Evolutionary conservation across 495 filamentous ascomycete genomes (phyloP), one percentile per base, ranked within the genome.

Genomic region (Hyaloscypha bicolor): DNA sequence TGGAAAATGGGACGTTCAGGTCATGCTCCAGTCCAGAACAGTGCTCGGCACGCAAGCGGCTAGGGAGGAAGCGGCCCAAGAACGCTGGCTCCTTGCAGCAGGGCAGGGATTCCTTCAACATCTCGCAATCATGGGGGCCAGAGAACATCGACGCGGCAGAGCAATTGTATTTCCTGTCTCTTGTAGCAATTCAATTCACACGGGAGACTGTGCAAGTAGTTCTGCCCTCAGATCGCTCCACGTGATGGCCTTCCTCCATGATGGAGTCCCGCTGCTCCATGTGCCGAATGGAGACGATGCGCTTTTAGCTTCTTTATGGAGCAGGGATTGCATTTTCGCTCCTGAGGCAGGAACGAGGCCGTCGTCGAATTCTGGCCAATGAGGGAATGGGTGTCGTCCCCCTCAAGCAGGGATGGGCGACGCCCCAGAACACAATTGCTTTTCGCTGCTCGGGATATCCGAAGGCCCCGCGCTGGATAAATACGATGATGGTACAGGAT

Each of bases 341-440:
- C 53, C 53, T 56, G n/a, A 29, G n/a, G 53, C 53, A 56, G 19
- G 22, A 9, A 25, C 19, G 11, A 48, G 42, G 42, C 42, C 25
- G 16, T 48, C 42, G 16, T 29, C 9, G 3, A 30, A 4, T 56
- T 56, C 53, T 25, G 53, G 22, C 22, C n/a, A 30, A 30, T 30
- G 9, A 29, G 53, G 16, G 6, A 29, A 25, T 56, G 6, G 22
- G 19, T 56, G 53, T 56, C 53, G 53, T 56, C 53, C 11, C 4
- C 35, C 16, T 4, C 11, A 48, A 19, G 42, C 42, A 48, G 16
- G 42, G 42, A 48, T 48, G 11, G 25, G 16, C 42, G 16, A 19
- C 42, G 42, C 42, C 42, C 25, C 42, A 48, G 42, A 48, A 14
- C 42, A 12, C 42, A 56, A 56, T 56, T 56, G 53, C 53, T 56